Evolutionary conservation across 129 eudicot genomes (phyloP).

Genomic region (Glebionis coronaria): DNA sequence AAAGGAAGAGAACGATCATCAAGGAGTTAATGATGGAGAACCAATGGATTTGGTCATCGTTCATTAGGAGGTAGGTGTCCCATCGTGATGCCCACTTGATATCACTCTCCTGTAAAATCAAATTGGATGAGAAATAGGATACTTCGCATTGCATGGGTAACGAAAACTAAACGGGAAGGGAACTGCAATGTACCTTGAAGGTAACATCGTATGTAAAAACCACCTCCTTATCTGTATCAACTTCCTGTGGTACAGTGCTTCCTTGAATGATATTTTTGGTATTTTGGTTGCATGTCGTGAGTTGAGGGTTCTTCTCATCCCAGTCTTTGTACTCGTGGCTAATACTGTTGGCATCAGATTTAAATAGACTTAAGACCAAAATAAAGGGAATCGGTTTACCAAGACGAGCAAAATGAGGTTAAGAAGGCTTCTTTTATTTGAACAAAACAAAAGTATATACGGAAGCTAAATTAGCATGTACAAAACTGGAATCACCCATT

Average conservation of each 20-base stretch:
- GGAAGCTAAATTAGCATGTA: no score
- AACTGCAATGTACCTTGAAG: conserved; percentile 55
- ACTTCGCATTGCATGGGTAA: no score
- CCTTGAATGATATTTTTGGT: conserved; percentile 79
- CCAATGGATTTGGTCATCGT: conserved; percentile 96
- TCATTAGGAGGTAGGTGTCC: conserved; percentile 97
- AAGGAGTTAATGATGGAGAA: conserved; percentile 88
- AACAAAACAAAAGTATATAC: no score
- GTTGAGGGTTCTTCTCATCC: conserved; percentile 89
- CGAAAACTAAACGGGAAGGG: background rate
- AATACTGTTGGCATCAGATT: conserved; percentile 43
- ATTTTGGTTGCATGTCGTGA: conserved; percentile 82
- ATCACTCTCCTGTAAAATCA: conserved; percentile 66
- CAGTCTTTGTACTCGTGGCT: conserved; percentile 90
- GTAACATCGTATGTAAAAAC: conserved; percentile 92
- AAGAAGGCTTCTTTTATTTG: no score
- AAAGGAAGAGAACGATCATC: conserved; percentile 91
- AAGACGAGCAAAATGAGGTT: background rate
- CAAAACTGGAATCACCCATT: no score
- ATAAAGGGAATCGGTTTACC: background rate
- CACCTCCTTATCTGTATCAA: conserved; percentile 72
- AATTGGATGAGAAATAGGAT: background rate
- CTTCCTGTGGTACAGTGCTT: conserved; percentile 91
- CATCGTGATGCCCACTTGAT: conserved; percentile 96
- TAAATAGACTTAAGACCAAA: background rate